Conservation (phyloP, 1,139 yeast species). For the Candida tropicalis region DNA sequence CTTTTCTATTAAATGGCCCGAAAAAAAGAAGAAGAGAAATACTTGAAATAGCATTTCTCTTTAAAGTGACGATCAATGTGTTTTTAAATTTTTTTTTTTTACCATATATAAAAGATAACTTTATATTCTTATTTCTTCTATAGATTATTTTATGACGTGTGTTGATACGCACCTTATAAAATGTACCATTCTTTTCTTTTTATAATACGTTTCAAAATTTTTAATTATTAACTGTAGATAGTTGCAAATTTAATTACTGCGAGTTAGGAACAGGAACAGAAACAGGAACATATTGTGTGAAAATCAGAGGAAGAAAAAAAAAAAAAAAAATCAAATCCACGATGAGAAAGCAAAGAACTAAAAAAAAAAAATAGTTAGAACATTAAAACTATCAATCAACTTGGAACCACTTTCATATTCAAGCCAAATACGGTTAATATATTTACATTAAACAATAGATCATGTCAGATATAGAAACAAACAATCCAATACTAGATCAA, state of each 20-base stretch:
- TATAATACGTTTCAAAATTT: neutral
- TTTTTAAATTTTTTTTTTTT: neutral
- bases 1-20: no score
- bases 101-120: neutral
- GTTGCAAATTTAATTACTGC: neutral
- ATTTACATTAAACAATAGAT: no score
- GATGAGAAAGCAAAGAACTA: constrained; percentile 10
- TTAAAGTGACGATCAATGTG: neutral
- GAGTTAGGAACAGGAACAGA: no score
- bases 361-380: neutral
- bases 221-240: neutral
- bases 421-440: no score
- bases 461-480: constrained; percentile 16
- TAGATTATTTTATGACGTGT: neutral
- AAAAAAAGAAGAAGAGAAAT: neutral
- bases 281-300: neutral
- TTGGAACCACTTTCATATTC: no score
- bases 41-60: neutral
- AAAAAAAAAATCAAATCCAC: neutral
- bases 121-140: neutral
- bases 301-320: neutral
- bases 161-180: no score
- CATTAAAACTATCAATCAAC: no score
- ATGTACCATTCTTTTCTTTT: no score
- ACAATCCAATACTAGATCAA: constrained; percentile 21